These are phyloP conservation scores for Entrophospora sp. DNA, from an alignment of 192 early-diverging fungal species.

Conservation along the genomic window DNA sequence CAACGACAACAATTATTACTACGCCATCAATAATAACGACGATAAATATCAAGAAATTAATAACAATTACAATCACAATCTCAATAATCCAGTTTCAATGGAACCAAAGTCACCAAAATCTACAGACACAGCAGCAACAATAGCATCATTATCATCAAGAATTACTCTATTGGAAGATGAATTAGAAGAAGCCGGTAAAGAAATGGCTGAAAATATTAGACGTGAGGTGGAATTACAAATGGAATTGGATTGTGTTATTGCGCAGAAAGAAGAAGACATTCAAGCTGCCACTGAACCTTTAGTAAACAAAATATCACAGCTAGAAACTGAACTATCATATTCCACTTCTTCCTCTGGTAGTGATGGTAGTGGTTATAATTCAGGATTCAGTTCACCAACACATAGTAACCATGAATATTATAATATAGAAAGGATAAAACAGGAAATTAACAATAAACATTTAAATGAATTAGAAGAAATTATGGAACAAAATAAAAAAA, in stretches of 20 bases:
- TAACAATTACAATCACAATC: no score
- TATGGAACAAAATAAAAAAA: background rate
- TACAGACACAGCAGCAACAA: background rate
- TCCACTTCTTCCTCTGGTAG: background rate
- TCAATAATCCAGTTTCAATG: no score
- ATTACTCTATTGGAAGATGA: slow-evolving; percentile 5
- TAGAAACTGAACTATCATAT: background rate
- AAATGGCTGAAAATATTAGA: background rate
- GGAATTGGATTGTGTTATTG: background rate
- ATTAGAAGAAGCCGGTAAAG: background rate
- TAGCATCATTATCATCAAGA: background rate
- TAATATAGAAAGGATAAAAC: background rate
- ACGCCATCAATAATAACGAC: no score
- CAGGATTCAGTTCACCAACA: background rate
- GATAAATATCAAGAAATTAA: no score
- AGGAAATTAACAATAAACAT: background rate
- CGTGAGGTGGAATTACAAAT: background rate
- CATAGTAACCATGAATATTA: background rate
- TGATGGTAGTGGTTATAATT: background rate
- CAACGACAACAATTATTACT: no score
- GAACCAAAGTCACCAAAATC: background rate
- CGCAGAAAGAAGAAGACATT: background rate
- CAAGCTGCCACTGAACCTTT: background rate
- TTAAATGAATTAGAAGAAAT: slow-evolving; percentile 5
- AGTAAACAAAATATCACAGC: background rate